Evolutionary conservation across 2,329 filamentous ascomycete species (phyloP), one percentile per base, ranked within the genome.

Genomic region (Stemphylium lycopersici): DNA sequence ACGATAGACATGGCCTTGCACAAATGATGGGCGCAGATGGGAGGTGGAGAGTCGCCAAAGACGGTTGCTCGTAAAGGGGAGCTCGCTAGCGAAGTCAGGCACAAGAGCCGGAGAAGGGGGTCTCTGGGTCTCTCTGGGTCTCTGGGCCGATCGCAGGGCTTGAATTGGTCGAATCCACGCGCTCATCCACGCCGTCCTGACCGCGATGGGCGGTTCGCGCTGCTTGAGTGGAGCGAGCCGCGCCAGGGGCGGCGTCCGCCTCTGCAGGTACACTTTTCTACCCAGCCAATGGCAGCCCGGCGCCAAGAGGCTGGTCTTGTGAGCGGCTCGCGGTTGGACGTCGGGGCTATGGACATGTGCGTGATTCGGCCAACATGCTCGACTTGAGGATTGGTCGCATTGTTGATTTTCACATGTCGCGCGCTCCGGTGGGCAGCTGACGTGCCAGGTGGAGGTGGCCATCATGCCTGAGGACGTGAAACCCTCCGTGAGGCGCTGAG

Each of bases 1-100:
- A 55, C 62, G 58, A 61, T 56, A 57, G 56, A 62, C 71, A 73
- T 73, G 66, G 56, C 66, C 59, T 57, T 74, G 71, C 71, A 74
- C 71, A 74, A 74, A 65, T 72, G 52, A 59, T 55, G 55, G 55
- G 57, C 51, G 49, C 50, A 59, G 55, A 58, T 16, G 58, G 26
- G 58, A 66, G 65, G 66, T 62, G 58, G 61, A 49, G 44, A 60
- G 56, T 64, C 58, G 61, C 60, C 52, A 59, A 61, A 63, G 58
- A 60, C 59, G 61, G 52, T 52, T 56, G 51, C 59, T 62, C 55
- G 61, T 53, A 68, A 74, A 70, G 68, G 69, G 60, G 65, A 67
- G 49, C 48, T 56, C 40, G 50, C 55, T 66, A 61, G 61, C 66
- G 59, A 59, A 59, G 47, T 52, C 20, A 56, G 48, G 61, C 62